A percentile compares a stretch with the other conserved stretches of the same genome.
phyloP scores from a whole-genome alignment of 169 alveolate species.

The Plasmodium chabaudi region DNA sequence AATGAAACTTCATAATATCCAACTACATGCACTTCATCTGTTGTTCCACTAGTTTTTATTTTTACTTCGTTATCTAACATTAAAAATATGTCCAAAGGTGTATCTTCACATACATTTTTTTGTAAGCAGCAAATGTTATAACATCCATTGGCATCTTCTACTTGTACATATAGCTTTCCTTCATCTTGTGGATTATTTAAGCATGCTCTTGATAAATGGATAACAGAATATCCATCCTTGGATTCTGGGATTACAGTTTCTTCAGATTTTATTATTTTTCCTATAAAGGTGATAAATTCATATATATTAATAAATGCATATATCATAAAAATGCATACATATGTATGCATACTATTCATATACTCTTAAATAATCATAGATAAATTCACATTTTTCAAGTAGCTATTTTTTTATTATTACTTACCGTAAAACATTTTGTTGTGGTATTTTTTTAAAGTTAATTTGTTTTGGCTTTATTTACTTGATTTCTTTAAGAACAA shows the following conservation, averaged over 20 bases:
- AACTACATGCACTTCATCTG: constrained; percentile 91
- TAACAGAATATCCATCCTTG: constrained; percentile 82
- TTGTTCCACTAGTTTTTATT: constrained; percentile 89
- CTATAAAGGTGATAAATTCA: constrained; percentile 5
- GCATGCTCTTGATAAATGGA: constrained; percentile 91
- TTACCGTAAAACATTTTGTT: constrained; percentile 76
- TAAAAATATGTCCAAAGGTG: constrained; percentile 89
- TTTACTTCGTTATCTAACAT: constrained; percentile 87
- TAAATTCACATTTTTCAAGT: background rate
- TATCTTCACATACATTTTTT: constrained; percentile 90
- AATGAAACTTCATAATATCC: constrained; percentile 92
- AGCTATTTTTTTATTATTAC: background rate
- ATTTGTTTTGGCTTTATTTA: background rate
- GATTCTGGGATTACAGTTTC: constrained; percentile 79
- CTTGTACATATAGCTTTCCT: constrained; percentile 89
- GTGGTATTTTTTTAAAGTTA: background rate
- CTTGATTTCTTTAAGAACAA: too few species aligned
- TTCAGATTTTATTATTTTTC: constrained; percentile 79
- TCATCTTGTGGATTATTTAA: constrained; percentile 89
- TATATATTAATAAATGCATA: background rate
- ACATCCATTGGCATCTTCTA: constrained; percentile 87
- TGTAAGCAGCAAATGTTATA: constrained; percentile 89
- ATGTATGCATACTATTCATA: background rate
- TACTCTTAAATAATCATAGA: background rate
- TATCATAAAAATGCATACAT: background rate